Evolutionary conservation across 345 rosid species (phyloP), one percentile per base, ranked within the genome.

Genomic region (Rhodamnia argentea): DNA sequence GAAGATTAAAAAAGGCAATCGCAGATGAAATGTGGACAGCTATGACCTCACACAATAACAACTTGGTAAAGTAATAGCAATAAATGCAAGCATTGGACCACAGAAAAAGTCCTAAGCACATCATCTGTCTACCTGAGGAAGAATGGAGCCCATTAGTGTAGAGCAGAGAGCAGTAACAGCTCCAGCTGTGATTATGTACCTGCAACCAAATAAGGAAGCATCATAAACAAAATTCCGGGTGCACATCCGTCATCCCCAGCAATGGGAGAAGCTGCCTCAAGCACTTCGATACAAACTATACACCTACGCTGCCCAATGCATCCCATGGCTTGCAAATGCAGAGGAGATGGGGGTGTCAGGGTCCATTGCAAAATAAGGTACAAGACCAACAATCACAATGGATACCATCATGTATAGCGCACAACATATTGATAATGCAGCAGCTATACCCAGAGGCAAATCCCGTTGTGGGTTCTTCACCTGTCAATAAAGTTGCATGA

Each of bases 291-390:
- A 40, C 40, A 82, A 13, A 44, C 53, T 83, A 84, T 64, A 89
- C 55, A 90, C 99, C 92, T 92, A 97, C 99, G 95, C 96, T 15
- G 98, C 98, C 99, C 99, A 97, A 54, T 94, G 95, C 99, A 97
- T 96, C 87, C 95, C 99, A 88, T 94, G 91, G 87, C 90, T 89
- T 88, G 97, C 90, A 88, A 97, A 97, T 86, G 99, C 99, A 75
- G 99, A 92, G 53, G 99, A 97, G 83, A 97, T 97, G 11, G 99
- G 99, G 57, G 99, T 97, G 90, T 97, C 99, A 12, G 99, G 99
- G 90, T 97, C 96, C 98, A 97, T 93, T 29, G 92, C 94, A 90
- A 94, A 94, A 89, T 97, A 97, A 81, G 99, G 99, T 59, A 96
- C 95, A 88, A 97, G 91, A 86, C 99, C 99, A 86, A 97, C 99